phyloP scores from a whole-genome alignment of 106 monocot species.

The Platanthera guangdongensis region DNA sequence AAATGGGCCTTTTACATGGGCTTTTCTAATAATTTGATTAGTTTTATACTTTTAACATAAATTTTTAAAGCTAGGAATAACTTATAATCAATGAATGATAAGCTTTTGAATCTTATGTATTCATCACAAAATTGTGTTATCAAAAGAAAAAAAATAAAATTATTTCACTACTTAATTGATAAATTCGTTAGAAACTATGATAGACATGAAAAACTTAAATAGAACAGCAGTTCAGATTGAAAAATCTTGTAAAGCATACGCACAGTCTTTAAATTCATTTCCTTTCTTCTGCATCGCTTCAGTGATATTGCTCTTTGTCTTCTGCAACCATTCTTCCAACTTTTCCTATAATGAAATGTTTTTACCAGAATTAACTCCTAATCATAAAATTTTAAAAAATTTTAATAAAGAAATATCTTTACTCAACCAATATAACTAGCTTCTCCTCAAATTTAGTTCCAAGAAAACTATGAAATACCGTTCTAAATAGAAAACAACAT shows the following conservation, averaged over 20 bases:
- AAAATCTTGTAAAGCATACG: slow-evolving; percentile 5
- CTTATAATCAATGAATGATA: too few relatives aligned
- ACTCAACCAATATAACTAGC: not conserved
- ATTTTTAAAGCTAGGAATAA: too few relatives aligned
- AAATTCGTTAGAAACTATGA: too few relatives aligned
- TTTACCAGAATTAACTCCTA: not conserved
- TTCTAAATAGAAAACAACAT: not conserved
- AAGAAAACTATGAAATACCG: not conserved
- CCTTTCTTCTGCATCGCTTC: slow-evolving; percentile 51
- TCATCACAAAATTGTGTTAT: too few relatives aligned
- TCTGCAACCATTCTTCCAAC: slow-evolving; percentile 55
- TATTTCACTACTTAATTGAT: too few relatives aligned
- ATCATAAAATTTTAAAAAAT: not conserved
- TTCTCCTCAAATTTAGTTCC: not conserved
- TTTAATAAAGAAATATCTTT: not conserved
- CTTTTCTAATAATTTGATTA: too few relatives aligned
- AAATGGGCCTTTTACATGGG: too few relatives aligned
- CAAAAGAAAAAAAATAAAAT: too few relatives aligned
- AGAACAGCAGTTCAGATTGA: not conserved
- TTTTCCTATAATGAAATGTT: slow-evolving; percentile 46
- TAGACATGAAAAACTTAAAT: too few relatives aligned
- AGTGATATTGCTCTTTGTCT: slow-evolving; percentile 26
- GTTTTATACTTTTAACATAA: too few relatives aligned
- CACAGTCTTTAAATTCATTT: slow-evolving; percentile 41
- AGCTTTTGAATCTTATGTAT: too few relatives aligned